phyloP scores from a whole-genome alignment of 495 filamentous ascomycete genomes.

The Oleoguttula mirabilis region DNA sequence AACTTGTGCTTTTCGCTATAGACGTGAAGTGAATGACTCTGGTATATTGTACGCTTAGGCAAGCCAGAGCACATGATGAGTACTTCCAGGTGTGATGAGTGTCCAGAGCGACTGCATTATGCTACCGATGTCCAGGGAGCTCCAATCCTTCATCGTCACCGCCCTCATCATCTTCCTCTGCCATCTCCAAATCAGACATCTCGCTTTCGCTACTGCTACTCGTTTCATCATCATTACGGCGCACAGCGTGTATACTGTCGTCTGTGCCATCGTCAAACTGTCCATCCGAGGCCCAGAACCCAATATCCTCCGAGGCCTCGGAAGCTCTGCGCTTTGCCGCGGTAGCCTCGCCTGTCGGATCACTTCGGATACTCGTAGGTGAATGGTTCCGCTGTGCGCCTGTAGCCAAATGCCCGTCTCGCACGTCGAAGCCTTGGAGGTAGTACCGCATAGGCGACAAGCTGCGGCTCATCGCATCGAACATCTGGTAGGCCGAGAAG shows the following conservation, averaged over 20 bases:
- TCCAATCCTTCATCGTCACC: slow-evolving; percentile 12
- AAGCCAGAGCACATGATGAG: too few species aligned
- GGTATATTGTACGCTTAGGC: too few species aligned
- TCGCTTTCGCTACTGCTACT: slow-evolving; percentile 22
- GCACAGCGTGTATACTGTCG: too few species aligned
- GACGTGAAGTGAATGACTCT: too few species aligned
- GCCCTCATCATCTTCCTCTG: slow-evolving; percentile 17
- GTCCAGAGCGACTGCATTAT: too few species aligned
- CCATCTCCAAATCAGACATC: slow-evolving; percentile 20
- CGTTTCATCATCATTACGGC: slow-evolving; percentile 21
- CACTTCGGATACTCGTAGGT: slow-evolving; percentile 13
- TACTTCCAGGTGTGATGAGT: too few species aligned
- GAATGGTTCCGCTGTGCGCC: neutral
- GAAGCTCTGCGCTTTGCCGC: slow-evolving; percentile 1
- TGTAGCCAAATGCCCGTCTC: slow-evolving; percentile 1
- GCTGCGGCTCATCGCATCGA: slow-evolving; percentile 24
- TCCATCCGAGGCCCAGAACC: slow-evolving; percentile 24
- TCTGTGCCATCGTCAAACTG: slow-evolving; percentile 1
- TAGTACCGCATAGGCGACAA: slow-evolving; percentile 24
- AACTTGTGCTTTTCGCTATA: too few species aligned
- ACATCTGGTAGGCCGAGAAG: slow-evolving; percentile 25
- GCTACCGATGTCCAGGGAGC: slow-evolving; percentile 19
- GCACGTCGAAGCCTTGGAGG: slow-evolving; percentile 15
- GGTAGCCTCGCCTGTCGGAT: slow-evolving; percentile 6
- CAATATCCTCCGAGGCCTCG: slow-evolving; percentile 14